Evolutionary conservation across 345 rosid genomes (phyloP), one percentile per base, ranked within the genome.

Genomic region (Corchorus olitorius): DNA sequence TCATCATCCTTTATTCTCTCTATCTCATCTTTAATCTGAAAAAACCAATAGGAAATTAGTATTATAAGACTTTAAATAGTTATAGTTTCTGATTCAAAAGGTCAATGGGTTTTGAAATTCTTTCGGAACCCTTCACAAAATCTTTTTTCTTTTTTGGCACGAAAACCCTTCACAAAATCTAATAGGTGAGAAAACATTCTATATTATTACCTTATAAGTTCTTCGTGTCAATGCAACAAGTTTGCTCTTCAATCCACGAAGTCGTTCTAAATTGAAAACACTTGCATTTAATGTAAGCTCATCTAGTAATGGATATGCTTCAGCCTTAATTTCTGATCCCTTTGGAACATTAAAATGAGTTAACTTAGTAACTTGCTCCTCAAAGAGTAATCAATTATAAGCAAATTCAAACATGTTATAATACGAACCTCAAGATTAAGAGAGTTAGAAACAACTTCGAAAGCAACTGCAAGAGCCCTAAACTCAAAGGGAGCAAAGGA

Each of bases 1-100:
- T 94, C 97, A 83, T 94, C 98, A 82, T 94, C 97, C 98, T 93
- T 95, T 59, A 93, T 89, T 84, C 93, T 97, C 78, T 93, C 99
- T 39, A 95, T 93, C 88, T 95, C 98, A 83, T 95, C 99, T 74
- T 96, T 83, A 52, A 95, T 92, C 93, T 91, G 78, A 66, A 80
- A 80, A 19, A 19, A 55, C 7, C 11, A n/a, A 55, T 27, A 1
- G 0, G 27, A 27, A 27, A 27, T 27, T 27, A 27, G 27, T 27
- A 27, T 27, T 27, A 27, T 1, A 27, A 27, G 27, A 27, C 0
- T 27, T 27, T 27, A 27, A 27, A 27, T 27, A 27, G 0, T 27
- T 27, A 27, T 27, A 27, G 27, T 27, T 27, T 27, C 27, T 27
- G 27, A 27, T 27, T 27, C 27, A 27, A 27, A 27, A 27, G 27